Percentiles rank a stretch among this genome's conserved stretches.
Evolutionary conservation across 2,329 filamentous ascomycete species (phyloP).

Genomic region (Phaeosphaeria sp.): DNA sequence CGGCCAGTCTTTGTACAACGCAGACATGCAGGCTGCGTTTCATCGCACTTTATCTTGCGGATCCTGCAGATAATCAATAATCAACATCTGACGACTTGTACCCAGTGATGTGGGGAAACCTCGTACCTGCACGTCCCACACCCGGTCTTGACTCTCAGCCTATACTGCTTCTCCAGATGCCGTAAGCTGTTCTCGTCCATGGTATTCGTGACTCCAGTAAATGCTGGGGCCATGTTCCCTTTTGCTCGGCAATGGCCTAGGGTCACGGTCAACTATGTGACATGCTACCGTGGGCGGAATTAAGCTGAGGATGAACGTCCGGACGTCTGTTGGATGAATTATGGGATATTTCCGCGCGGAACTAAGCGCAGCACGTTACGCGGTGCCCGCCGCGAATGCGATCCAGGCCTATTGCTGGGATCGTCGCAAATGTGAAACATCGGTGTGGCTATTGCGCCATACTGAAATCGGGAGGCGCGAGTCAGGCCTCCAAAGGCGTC

Average conservation of each 20-base stretch:
- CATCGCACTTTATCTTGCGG: constrained; percentile 48
- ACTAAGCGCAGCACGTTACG: background rate
- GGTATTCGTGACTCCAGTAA: background rate
- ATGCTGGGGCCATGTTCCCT: background rate
- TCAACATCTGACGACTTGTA: background rate
- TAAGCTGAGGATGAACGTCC: background rate
- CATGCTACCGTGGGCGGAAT: background rate
- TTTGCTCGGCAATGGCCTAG: background rate
- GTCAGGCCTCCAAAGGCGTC: background rate
- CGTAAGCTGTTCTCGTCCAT: constrained; percentile 36
- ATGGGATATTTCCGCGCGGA: background rate
- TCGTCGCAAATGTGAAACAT: background rate
- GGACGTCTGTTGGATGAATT: background rate
- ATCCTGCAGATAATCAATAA: constrained; percentile 14
- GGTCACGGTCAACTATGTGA: background rate
- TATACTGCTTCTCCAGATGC: constrained; percentile 35
- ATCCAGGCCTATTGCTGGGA: background rate
- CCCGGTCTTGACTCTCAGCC: constrained; percentile 38
- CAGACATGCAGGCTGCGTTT: constrained; percentile 39
- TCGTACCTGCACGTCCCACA: constrained; percentile 41
- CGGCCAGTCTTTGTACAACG: constrained; percentile 47
- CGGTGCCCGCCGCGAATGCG: background rate
- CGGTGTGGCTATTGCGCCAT: background rate
- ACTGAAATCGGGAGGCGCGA: background rate
- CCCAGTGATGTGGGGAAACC: background rate